A percentile compares a stretch with the other conserved stretches of the same genome.
These are phyloP conservation scores for Xenosphaeropsis pyriputrescens DNA, from an alignment of 2,329 filamentous ascomycete species.

Conservation along the genomic window DNA sequence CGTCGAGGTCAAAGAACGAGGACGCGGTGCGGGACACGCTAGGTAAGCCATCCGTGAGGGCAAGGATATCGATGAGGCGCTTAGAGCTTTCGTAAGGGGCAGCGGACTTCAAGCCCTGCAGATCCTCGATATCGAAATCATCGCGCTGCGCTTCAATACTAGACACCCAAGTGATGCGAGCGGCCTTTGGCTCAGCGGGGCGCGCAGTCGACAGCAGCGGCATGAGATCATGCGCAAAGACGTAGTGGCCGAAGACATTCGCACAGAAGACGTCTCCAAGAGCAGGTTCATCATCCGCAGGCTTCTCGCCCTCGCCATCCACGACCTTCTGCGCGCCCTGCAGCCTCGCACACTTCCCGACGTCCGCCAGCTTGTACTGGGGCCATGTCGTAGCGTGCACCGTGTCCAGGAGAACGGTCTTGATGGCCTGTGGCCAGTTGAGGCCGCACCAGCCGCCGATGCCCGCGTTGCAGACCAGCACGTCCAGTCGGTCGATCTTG, in stretches of 20 bases:
- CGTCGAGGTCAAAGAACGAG: conserved; percentile 33
- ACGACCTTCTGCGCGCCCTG: conserved; percentile 23
- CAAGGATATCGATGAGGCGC: conserved; percentile 70
- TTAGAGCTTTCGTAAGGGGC: conserved; percentile 75
- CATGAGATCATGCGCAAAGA: conserved; percentile 68
- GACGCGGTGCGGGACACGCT: conserved; percentile 38
- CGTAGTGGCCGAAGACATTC: conserved; percentile 91
- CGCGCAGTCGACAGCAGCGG: conserved; percentile 41
- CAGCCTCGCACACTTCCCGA: conserved; percentile 35
- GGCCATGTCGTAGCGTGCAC: conserved; percentile 63
- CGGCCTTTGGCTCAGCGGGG: conserved; percentile 9
- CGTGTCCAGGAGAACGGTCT: conserved; percentile 40
- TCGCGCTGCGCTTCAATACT: conserved; percentile 54
- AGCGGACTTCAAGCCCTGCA: conserved; percentile 52
- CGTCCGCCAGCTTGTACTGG: conserved; percentile 50
- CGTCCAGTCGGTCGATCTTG: conserved; percentile 58
- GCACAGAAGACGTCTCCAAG: conserved; percentile 78
- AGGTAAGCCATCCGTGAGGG: conserved; percentile 58
- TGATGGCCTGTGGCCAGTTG: conserved; percentile 47
- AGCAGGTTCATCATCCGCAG: conserved; percentile 29
- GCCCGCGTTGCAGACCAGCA: conserved; percentile 74
- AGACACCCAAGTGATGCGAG: conserved; percentile 72
- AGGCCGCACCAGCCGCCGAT: conserved; percentile 78
- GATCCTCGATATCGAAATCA: conserved; percentile 47
- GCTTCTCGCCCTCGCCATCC: conserved; percentile 2